Conservation (phyloP, 2,329 filamentous ascomycete species). For the Rutstroemia sp. region DNA sequence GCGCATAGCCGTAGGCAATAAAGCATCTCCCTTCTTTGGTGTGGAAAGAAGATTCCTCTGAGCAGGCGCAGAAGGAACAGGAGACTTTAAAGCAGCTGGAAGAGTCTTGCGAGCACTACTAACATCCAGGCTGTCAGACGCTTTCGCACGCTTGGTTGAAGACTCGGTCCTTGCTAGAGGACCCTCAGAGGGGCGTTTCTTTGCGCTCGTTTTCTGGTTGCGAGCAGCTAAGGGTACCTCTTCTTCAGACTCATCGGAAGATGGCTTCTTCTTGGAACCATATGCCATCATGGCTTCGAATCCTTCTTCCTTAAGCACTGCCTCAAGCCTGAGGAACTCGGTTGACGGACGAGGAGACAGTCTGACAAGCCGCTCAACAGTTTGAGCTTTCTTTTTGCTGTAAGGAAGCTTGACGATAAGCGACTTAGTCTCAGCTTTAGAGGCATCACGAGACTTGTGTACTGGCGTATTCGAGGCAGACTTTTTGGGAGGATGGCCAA, state of each 20-base stretch:
- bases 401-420: slow-evolving; percentile 27
- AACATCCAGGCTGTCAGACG: slow-evolving; percentile 24
- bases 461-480: slow-evolving; percentile 15
- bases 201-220: slow-evolving; percentile 8
- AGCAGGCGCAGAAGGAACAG: slow-evolving; percentile 20
- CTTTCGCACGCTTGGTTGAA: slow-evolving; percentile 31
- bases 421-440: slow-evolving; percentile 10
- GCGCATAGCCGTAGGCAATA: slow-evolving; percentile 32
- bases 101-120: slow-evolving; percentile 31
- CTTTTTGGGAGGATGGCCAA: slow-evolving; percentile 27
- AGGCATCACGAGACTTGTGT: slow-evolving; percentile 11
- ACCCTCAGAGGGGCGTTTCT: slow-evolving; percentile 22
- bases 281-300: slow-evolving; percentile 7
- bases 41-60: slow-evolving; percentile 31
- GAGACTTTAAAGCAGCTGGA: slow-evolving; percentile 30
- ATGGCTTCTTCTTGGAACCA: background rate
- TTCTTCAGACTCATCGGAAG: slow-evolving; percentile 15
- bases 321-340: slow-evolving; percentile 9
- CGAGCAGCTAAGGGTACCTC: slow-evolving; percentile 10
- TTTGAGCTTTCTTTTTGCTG: slow-evolving; percentile 20
- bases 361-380: slow-evolving; percentile 24
- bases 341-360: slow-evolving; percentile 16
- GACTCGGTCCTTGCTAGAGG: slow-evolving; percentile 22
- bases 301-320: slow-evolving; percentile 12
- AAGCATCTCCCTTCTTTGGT: slow-evolving; percentile 34